These are phyloP conservation scores for Jatropha multifida DNA, from an alignment of 441 rosid genomes.

Conservation along the genomic window DNA sequence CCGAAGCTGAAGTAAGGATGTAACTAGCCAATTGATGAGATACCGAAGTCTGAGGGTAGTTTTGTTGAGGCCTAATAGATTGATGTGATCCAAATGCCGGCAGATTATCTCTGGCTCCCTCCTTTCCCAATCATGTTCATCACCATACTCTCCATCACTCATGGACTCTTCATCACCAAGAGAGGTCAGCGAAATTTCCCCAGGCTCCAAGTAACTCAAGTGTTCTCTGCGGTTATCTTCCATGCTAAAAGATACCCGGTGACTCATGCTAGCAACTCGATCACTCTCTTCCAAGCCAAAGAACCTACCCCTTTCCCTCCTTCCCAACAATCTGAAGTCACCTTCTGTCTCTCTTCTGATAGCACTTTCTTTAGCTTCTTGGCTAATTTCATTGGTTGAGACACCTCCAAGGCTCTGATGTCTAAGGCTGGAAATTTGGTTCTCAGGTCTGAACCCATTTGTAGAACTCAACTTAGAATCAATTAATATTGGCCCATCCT, in stretches of 20 bases:
- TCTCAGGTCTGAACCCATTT: slow-evolving; percentile 26
- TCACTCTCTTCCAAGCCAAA: slow-evolving; percentile 55
- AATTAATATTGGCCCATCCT: slow-evolving; percentile 15
- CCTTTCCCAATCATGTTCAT: slow-evolving; percentile 67
- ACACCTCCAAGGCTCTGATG: slow-evolving; percentile 34
- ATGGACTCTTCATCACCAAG: slow-evolving; percentile 51
- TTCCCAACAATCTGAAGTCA: slow-evolving; percentile 77
- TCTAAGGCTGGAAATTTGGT: not conserved
- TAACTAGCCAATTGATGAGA: slow-evolving; percentile 89
- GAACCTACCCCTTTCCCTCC: slow-evolving; percentile 70
- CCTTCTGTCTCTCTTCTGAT: slow-evolving; percentile 92
- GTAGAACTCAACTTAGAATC: slow-evolving; percentile 28
- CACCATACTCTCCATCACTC: slow-evolving; percentile 74
- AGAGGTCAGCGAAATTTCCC: slow-evolving; percentile 48
- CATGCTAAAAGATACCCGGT: slow-evolving; percentile 74
- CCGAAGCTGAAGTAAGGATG: slow-evolving; percentile 80
- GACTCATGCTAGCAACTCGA: slow-evolving; percentile 48
- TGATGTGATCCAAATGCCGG: slow-evolving; percentile 76
- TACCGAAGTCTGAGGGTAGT: slow-evolving; percentile 71
- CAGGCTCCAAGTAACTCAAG: slow-evolving; percentile 44
- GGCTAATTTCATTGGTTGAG: slow-evolving; percentile 38
- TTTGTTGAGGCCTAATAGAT: slow-evolving; percentile 79
- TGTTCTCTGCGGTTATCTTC: slow-evolving; percentile 51
- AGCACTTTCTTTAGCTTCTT: slow-evolving; percentile 68
- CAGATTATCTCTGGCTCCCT: slow-evolving; percentile 76